Percentiles rank a stretch among this genome's conserved stretches.
Conservation (phyloP, 2,329 filamentous ascomycete genomes). For the Xylariaceae sp. region DNA sequence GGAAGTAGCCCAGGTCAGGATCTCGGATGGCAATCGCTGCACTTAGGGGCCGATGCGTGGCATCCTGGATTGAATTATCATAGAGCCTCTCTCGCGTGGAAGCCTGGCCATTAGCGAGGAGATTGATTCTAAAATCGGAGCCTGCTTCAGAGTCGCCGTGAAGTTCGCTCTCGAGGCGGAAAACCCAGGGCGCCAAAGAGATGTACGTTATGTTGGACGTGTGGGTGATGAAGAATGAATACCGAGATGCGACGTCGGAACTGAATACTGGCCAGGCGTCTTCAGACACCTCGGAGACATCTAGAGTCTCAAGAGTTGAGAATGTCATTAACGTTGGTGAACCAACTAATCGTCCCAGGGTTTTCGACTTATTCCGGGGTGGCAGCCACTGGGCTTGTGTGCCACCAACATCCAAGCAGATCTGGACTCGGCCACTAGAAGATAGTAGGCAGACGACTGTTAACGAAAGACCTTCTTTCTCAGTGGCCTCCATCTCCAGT, state of each 20-base stretch:
- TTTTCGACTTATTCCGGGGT: slow-evolving; percentile 47
- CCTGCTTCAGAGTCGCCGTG: slow-evolving; percentile 51
- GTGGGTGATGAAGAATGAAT: slow-evolving; percentile 58
- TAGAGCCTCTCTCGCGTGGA: slow-evolving; percentile 52
- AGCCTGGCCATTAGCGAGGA: slow-evolving; percentile 54
- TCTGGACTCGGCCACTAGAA: slow-evolving; percentile 54
- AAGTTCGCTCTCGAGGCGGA: slow-evolving; percentile 57
- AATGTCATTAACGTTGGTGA: slow-evolving; percentile 52
- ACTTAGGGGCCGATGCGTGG: slow-evolving; percentile 45
- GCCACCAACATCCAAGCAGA: slow-evolving; percentile 57
- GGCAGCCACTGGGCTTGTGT: slow-evolving; percentile 63
- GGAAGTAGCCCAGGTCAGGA: slow-evolving; percentile 58
- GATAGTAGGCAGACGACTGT: slow-evolving; percentile 55
- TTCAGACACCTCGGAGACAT: slow-evolving; percentile 47
- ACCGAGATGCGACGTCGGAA: slow-evolving; percentile 54
- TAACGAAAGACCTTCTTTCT: slow-evolving; percentile 55
- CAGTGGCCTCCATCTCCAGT: slow-evolving; percentile 49
- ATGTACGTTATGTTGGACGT: slow-evolving; percentile 55
- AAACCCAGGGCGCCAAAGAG: slow-evolving; percentile 58
- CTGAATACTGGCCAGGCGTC: slow-evolving; percentile 60
- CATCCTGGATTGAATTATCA: slow-evolving; percentile 43
- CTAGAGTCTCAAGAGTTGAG: slow-evolving; percentile 57
- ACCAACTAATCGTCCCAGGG: slow-evolving; percentile 35
- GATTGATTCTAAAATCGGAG: slow-evolving; percentile 55
- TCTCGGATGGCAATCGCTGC: slow-evolving; percentile 51